phyloP scores from a whole-genome alignment of 2,329 filamentous ascomycete genomes.

The Penicillium sclerotiorum region DNA sequence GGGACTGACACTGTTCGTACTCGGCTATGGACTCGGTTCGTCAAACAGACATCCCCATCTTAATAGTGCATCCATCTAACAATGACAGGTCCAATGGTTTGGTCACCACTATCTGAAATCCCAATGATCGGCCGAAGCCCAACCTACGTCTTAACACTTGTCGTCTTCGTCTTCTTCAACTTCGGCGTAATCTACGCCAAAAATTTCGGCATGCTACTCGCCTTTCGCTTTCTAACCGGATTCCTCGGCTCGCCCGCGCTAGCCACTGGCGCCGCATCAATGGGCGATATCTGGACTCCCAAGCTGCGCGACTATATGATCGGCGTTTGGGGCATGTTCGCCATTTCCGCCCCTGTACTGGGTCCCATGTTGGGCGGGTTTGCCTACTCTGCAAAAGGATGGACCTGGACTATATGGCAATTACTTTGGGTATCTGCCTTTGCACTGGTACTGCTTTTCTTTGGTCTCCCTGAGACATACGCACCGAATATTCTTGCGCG shows the following conservation, averaged over 20 bases:
- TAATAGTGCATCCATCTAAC: background rate
- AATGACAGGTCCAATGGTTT: slow-evolving; percentile 47
- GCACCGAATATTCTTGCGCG: slow-evolving; percentile 22
- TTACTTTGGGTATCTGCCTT: slow-evolving; percentile 63
- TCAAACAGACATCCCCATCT: background rate
- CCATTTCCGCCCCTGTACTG: slow-evolving; percentile 54
- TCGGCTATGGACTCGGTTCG: slow-evolving; percentile 46
- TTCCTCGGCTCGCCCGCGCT: slow-evolving; percentile 53
- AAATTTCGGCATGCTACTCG: slow-evolving; percentile 57
- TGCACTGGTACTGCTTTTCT: slow-evolving; percentile 52
- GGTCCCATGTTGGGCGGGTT: slow-evolving; percentile 66
- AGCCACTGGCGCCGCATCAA: slow-evolving; percentile 50
- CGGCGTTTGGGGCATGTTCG: slow-evolving; percentile 58
- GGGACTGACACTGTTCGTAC: slow-evolving; percentile 54
- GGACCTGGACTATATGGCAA: slow-evolving; percentile 66
- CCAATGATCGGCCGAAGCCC: slow-evolving; percentile 53
- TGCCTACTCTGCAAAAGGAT: slow-evolving; percentile 58
- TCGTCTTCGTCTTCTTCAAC: slow-evolving; percentile 54
- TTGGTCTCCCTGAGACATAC: slow-evolving; percentile 36
- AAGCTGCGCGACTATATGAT: slow-evolving; percentile 57
- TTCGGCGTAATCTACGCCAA: slow-evolving; percentile 51
- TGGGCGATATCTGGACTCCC: slow-evolving; percentile 47
- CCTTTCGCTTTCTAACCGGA: slow-evolving; percentile 56
- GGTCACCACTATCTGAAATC: slow-evolving; percentile 52
- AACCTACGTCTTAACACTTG: slow-evolving; percentile 53